Evolutionary conservation across 2,329 filamentous ascomycete species (phyloP).

Genomic region (Alternaria sp.): DNA sequence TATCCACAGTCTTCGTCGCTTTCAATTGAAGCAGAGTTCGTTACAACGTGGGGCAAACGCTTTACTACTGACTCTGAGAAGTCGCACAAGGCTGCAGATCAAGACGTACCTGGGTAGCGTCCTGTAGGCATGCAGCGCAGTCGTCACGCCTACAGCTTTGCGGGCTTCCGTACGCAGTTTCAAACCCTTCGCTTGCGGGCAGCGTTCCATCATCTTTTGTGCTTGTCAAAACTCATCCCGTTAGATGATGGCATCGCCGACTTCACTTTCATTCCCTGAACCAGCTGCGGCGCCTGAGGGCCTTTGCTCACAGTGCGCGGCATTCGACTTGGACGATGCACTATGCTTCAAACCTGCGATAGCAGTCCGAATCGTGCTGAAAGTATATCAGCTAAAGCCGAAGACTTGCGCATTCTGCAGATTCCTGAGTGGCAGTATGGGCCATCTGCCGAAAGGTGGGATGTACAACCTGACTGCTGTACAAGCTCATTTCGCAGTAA

Average conservation of each 20-base stretch:
- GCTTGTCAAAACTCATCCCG: not conserved
- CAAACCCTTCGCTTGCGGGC: not conserved
- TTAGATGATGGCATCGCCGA: not conserved
- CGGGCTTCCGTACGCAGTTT: not conserved
- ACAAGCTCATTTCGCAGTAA: not conserved
- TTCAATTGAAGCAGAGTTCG: not conserved
- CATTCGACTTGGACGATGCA: conserved; percentile 1
- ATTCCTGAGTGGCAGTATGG: not conserved
- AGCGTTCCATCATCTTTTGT: not conserved
- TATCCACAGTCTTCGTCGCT: not conserved
- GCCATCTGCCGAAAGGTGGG: not conserved
- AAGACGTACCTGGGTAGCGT: not conserved
- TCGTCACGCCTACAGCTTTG: not conserved
- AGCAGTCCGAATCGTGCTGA: not conserved
- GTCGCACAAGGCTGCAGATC: not conserved
- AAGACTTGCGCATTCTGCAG: not conserved
- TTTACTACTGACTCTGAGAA: not conserved
- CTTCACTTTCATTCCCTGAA: not conserved
- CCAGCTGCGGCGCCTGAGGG: not conserved
- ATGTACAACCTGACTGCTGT: not conserved
- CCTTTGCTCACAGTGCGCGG: not conserved
- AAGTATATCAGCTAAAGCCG: not conserved
- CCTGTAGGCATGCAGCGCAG: not conserved
- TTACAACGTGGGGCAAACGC: not conserved
- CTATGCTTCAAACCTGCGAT: not conserved